Base-by-base conservation (phyloP, 1,284 basidiomycete species). In the Chondrostereum purpureum region DNA sequence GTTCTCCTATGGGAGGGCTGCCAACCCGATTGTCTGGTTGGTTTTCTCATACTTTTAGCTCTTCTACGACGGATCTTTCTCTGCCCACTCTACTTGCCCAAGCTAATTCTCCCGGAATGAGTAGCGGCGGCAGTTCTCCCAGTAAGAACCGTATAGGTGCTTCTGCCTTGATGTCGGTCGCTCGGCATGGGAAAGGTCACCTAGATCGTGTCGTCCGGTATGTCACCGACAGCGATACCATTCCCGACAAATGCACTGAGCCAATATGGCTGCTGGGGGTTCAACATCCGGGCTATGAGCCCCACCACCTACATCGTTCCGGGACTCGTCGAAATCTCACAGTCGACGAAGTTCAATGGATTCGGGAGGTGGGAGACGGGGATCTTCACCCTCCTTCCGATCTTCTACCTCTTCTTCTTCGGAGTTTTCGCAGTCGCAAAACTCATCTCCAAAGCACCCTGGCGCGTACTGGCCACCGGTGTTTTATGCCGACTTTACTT, bases 401-500 rank as follows among this genome's bases (percentile, higher is more conserved):
- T 75, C 75, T 2, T 75, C 77, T 17, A 67, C 70, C 0, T 77
- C 77, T 3, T 75, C 74, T 21, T 63, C 8, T 31, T 31, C 27
- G n/a, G 37, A 41, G 1, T 66, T 65, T 34, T 59, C 60, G 5
- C 52, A 63, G 2, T 58, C 63, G 1, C 53, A 64, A 12, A 58
- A 44, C 14, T 54, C 50, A 43, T 56, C 50, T 56, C 59, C 33
- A 49, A 70, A 72, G 63, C 54, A 78, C 50, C 72, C 72, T 2
- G 65, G 67, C 2, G 69, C 70, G 14, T 61, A 77, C 48, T 91
- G 88, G 87, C 88, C 90, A 0, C 75, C 80, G 2, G 73, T 77
- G 43, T 96, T 96, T 62, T 92, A 92, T 59, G 72, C 79, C n/a
- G 92, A 96, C 65, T 96, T 94, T 62, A 82, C 83, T 1, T 89